A percentile compares a stretch with the other conserved stretches of the same genome.
Conservation (phyloP, 441 rosid genomes). For the Pelargonium citronellum region DNA sequence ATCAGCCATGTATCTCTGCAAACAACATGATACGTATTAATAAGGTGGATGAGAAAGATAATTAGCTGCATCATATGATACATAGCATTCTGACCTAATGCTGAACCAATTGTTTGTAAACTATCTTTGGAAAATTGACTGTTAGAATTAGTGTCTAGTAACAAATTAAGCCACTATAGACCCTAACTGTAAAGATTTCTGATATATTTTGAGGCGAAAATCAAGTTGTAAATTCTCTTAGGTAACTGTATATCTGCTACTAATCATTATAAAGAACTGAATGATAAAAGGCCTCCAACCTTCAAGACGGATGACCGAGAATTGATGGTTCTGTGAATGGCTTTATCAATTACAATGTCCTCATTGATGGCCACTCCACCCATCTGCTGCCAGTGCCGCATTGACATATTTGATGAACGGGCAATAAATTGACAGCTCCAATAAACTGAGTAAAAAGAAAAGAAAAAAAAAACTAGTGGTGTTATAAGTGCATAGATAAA, state of each 20-base stretch:
- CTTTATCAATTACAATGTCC: slow-evolving; percentile 72
- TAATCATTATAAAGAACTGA: slow-evolving; percentile 16
- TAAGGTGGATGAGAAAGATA: too few relatives aligned
- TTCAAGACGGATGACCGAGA: slow-evolving; percentile 85
- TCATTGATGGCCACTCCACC: slow-evolving; percentile 81
- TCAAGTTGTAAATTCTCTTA: background rate
- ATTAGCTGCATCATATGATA: too few relatives aligned
- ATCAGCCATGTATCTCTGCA: slow-evolving; percentile 94
- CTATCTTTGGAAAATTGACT: too few relatives aligned
- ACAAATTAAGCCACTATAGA: too few relatives aligned
- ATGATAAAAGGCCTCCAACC: slow-evolving; percentile 39
- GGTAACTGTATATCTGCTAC: slow-evolving; percentile 1
- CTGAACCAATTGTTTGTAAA: background rate
- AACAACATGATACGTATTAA: slow-evolving; percentile 12
- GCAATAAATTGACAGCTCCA: slow-evolving; percentile 97
- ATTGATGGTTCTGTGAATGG: slow-evolving; percentile 72
- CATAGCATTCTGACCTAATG: too few relatives aligned
- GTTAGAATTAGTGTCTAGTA: too few relatives aligned
- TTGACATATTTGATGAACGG: slow-evolving; percentile 72
- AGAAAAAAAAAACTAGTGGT: slow-evolving; percentile 1
- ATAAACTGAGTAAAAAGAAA: slow-evolving; percentile 42
- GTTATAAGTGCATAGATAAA: background rate
- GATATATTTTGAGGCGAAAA: background rate
- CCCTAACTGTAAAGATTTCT: background rate
- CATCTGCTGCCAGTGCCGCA: slow-evolving; percentile 89